Evolutionary conservation across 495 filamentous ascomycete genomes (phyloP).

Genomic region (Schizothecium vesticola): DNA sequence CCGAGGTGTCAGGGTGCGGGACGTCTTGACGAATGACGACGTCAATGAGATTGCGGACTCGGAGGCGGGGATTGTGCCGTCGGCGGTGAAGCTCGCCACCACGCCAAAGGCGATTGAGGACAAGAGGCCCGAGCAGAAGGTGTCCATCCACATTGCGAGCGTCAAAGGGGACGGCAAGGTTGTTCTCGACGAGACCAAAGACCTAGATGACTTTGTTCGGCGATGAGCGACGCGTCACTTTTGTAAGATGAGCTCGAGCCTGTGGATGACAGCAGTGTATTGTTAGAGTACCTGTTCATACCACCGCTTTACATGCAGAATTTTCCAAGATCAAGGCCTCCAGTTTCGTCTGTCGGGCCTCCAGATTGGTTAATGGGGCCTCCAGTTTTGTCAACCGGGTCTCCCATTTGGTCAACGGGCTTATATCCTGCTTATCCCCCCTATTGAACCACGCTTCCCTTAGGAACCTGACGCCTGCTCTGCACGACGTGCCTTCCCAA

Average conservation of each 20-base stretch:
- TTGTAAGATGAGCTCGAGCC: not conserved
- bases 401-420: no score
- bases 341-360: no score
- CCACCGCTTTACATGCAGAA: not conserved
- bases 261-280: not conserved
- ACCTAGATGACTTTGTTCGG: conserved; percentile 48
- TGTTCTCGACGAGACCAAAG: conserved; percentile 55
- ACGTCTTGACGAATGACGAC: conserved; percentile 67
- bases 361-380: no score
- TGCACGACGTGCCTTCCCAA: no score
- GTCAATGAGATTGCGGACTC: conserved; percentile 81
- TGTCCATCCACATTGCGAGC: conserved; percentile 50
- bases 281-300: not conserved
- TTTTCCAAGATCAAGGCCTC: no score
- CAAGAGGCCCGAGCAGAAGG: conserved; percentile 26
- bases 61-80: conserved; percentile 53
- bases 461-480: no score
- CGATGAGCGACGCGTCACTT: conserved; percentile 5
- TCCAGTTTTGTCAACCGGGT: no score
- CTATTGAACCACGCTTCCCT: no score
- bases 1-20: conserved; percentile 65
- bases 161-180: conserved; percentile 65
- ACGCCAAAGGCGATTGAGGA: conserved; percentile 33
- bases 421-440: no score
- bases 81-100: conserved; percentile 41